A percentile compares a stretch with the other conserved stretches of the same genome.
Conservation (phyloP, 2,329 filamentous ascomycete genomes). For the Thermoascus crustaceus region DNA sequence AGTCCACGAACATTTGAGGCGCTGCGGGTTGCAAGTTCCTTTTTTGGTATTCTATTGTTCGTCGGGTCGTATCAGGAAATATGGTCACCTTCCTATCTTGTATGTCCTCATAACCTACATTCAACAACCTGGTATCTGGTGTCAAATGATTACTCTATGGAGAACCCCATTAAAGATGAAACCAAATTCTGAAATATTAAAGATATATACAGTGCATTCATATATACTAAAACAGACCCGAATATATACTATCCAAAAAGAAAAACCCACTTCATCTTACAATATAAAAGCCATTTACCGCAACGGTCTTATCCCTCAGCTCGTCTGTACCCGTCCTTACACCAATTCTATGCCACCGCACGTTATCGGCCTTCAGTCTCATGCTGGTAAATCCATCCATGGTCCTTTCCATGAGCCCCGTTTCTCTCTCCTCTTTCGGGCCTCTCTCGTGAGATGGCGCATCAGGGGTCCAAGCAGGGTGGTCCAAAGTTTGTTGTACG, state of each 20-base stretch:
- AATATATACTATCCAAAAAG: slow-evolving; percentile 3
- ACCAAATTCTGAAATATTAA: too few species aligned
- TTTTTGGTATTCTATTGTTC: too few species aligned
- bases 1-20: too few species aligned
- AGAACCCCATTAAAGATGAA: too few species aligned
- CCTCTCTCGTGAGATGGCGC: slow-evolving; percentile 5
- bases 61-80: too few species aligned
- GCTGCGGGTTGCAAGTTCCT: too few species aligned
- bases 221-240: neutral
- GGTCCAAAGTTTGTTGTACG: slow-evolving; percentile 28
- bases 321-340: slow-evolving; percentile 42
- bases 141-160: too few species aligned
- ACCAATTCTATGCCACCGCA: slow-evolving; percentile 53
- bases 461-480: slow-evolving; percentile 33
- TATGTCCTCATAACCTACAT: too few species aligned
- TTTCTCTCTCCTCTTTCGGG: slow-evolving; percentile 24
- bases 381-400: slow-evolving; percentile 44
- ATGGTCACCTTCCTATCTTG: too few species aligned
- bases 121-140: too few species aligned
- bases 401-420: slow-evolving; percentile 41
- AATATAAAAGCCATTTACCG: slow-evolving; percentile 33
- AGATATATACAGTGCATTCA: too few species aligned
- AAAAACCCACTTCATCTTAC: too few species aligned
- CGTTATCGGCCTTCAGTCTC: slow-evolving; percentile 48
- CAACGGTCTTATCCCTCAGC: slow-evolving; percentile 39